phyloP scores from a whole-genome alignment of 2,329 filamentous ascomycete species.

The Aspergillus sp. region DNA sequence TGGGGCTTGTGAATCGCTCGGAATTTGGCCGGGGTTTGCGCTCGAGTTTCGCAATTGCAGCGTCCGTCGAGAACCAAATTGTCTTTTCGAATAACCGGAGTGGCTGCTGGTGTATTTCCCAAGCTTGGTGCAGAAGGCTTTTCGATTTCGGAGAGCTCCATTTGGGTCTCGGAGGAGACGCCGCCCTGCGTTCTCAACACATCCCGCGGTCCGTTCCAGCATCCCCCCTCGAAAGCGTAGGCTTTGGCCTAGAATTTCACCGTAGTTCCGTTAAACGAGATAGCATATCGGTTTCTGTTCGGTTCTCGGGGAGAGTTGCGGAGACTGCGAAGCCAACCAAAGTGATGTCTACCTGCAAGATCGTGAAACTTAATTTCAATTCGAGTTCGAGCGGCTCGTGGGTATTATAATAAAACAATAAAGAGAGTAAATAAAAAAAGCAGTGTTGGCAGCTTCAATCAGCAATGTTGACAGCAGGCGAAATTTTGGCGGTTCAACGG shows the following conservation, averaged over 20 bases:
- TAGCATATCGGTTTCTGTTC: constrained; percentile 26
- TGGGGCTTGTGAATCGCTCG: constrained; percentile 22
- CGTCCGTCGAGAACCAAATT: constrained; percentile 30
- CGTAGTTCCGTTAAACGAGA: constrained; percentile 18
- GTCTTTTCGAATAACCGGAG: constrained; percentile 35
- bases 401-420: too few species aligned
- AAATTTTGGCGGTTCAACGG: constrained; percentile 21
- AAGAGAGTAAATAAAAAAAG: background rate
- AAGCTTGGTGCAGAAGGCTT: constrained; percentile 36
- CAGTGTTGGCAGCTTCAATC: background rate
- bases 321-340: background rate
- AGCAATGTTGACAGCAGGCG: constrained; percentile 13
- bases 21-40: constrained; percentile 10
- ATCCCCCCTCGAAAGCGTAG: constrained; percentile 42
- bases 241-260: constrained; percentile 27
- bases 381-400: too few species aligned
- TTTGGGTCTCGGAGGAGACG: constrained; percentile 44
- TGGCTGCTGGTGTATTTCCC: constrained; percentile 34
- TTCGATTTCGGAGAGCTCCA: constrained; percentile 36
- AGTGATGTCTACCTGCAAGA: background rate
- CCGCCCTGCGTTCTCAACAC: constrained; percentile 51
- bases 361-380: background rate
- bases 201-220: constrained; percentile 53
- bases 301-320: background rate
- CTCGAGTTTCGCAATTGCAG: constrained; percentile 19